A percentile compares a stretch with the other conserved stretches of the same genome.
These are phyloP conservation scores for Tirmania nivea DNA, from an alignment of 495 filamentous ascomycete species.

Conservation along the genomic window DNA sequence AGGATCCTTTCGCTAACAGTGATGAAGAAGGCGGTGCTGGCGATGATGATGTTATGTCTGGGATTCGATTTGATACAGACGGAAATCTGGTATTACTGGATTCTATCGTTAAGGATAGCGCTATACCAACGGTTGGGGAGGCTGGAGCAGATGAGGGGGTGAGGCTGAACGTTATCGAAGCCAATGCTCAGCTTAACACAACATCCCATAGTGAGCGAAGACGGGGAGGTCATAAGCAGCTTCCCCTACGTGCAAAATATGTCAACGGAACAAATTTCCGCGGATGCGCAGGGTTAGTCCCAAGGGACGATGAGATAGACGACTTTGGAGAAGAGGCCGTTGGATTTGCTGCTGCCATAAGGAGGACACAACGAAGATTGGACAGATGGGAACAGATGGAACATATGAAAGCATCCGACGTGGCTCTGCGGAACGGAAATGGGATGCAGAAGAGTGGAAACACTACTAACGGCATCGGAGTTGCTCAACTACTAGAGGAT, in stretches of 20 bases:
- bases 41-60: conserved; percentile 2
- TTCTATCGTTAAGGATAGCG: background rate
- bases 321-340: conserved; percentile 63
- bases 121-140: background rate
- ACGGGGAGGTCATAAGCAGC: background rate
- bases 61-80: conserved; percentile 17
- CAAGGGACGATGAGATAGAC: conserved; percentile 39
- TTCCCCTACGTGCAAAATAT: background rate
- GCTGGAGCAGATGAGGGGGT: background rate
- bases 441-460: conserved; percentile 10
- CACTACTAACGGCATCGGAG: conserved; percentile 4
- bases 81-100: background rate
- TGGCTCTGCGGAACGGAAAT: conserved; percentile 26
- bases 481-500: conserved; percentile 19
- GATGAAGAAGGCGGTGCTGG: conserved; percentile 39
- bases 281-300: conserved; percentile 48
- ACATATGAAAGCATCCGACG: conserved; percentile 22
- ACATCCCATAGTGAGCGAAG: background rate
- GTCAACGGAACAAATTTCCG: conserved; percentile 23
- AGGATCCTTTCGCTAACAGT: conserved; percentile 54
- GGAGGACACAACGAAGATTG: conserved; percentile 47
- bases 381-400: conserved; percentile 45
- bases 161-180: background rate
- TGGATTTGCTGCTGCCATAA: conserved; percentile 47
- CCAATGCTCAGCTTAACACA: background rate